phyloP scores from a whole-genome alignment of 2,329 filamentous ascomycete species.

The Didymella pomorum region DNA sequence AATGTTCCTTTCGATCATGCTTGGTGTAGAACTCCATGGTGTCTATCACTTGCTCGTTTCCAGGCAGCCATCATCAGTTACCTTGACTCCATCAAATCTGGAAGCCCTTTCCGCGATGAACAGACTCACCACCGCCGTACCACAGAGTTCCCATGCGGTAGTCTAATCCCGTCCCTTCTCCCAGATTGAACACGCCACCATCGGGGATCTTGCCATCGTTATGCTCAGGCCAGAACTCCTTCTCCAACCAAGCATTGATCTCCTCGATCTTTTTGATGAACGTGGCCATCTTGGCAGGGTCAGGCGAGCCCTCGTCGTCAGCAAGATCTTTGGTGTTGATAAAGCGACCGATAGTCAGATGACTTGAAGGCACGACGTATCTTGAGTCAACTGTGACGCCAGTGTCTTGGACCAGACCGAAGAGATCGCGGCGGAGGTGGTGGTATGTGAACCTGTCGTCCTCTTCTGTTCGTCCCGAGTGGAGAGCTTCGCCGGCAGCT shows the following conservation, averaged over 20 bases:
- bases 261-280: constrained; percentile 76
- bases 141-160: constrained; percentile 78
- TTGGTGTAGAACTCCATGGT: neutral
- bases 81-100: constrained; percentile 23
- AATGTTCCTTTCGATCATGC: neutral
- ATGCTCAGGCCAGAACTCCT: constrained; percentile 70
- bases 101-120: constrained; percentile 63
- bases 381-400: constrained; percentile 77
- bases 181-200: constrained; percentile 83
- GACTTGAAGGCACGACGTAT: constrained; percentile 88
- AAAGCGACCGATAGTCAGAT: constrained; percentile 87
- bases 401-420: constrained; percentile 64
- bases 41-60: neutral
- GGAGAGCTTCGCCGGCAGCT: constrained; percentile 67
- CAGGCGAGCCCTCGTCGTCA: constrained; percentile 52
- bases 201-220: constrained; percentile 52
- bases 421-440: constrained; percentile 84
- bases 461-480: constrained; percentile 47
- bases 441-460: constrained; percentile 84
- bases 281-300: constrained; percentile 64
- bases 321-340: constrained; percentile 69
- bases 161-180: constrained; percentile 82
- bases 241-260: constrained; percentile 78
- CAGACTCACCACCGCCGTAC: constrained; percentile 75
- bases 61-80: neutral